Conservation (phyloP, 2,329 filamentous ascomycete species). For the Talaromyces sp. region DNA sequence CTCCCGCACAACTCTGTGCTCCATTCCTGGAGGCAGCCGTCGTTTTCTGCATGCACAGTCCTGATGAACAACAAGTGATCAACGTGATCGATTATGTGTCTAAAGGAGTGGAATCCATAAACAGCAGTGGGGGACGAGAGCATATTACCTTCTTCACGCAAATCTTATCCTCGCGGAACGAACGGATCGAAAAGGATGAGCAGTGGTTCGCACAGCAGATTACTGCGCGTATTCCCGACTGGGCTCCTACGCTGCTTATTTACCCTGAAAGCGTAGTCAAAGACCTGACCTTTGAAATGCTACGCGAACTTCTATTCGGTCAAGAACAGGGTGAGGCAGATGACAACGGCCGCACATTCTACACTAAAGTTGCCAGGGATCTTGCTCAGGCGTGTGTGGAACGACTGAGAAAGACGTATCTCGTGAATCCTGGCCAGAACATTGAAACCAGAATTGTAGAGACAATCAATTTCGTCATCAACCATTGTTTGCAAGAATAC, state of each 20-base stretch:
- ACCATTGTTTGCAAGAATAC: slow-evolving; percentile 34
- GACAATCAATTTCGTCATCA: slow-evolving; percentile 32
- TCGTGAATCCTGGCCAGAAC: slow-evolving; percentile 19
- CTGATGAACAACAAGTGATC: slow-evolving; percentile 32
- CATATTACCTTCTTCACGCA: slow-evolving; percentile 50
- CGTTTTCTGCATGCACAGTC: slow-evolving; percentile 47
- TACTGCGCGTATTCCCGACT: slow-evolving; percentile 41
- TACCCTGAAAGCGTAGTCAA: slow-evolving; percentile 46
- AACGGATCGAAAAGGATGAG: slow-evolving; percentile 28
- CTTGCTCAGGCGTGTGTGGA: slow-evolving; percentile 29
- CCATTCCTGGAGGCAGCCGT: slow-evolving; percentile 57
- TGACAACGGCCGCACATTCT: slow-evolving; percentile 24
- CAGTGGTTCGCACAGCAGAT: slow-evolving; percentile 31
- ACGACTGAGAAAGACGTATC: slow-evolving; percentile 28
- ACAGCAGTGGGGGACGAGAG: slow-evolving; percentile 43
- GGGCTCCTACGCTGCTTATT: slow-evolving; percentile 51
- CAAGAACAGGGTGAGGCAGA: slow-evolving; percentile 26
- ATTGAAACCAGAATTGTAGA: slow-evolving; percentile 34
- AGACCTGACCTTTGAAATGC: slow-evolving; percentile 39
- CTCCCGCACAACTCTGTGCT: slow-evolving; percentile 43
- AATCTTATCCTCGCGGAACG: slow-evolving; percentile 44
- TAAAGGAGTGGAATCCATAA: slow-evolving; percentile 46
- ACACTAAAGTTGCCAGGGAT: slow-evolving; percentile 26
- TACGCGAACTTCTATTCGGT: slow-evolving; percentile 40
- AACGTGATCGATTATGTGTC: slow-evolving; percentile 39